Percentiles rank a stretch among this genome's conserved stretches.
Evolutionary conservation across 148 eudicot genomes (phyloP).

Genomic region (Vaccinium vitisidaea): DNA sequence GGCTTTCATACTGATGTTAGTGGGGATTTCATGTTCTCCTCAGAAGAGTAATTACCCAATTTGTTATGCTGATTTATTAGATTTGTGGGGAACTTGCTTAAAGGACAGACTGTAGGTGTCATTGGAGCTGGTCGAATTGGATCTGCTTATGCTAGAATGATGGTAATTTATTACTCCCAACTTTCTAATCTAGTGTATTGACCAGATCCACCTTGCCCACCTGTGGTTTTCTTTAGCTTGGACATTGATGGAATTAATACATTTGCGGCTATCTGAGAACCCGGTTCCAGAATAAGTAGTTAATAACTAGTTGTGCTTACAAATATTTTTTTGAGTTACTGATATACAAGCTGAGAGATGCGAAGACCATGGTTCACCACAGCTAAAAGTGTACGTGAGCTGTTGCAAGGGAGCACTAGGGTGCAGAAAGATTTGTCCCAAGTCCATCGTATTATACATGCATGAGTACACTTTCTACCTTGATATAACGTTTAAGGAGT

Average conservation of each 20-base stretch:
- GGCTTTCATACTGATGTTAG: not conserved
- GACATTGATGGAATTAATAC: not conserved
- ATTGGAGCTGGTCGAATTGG: constrained; percentile 99
- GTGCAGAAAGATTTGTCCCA: not conserved
- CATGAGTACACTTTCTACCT: not conserved
- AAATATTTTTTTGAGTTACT: not conserved
- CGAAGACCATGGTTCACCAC: not conserved
- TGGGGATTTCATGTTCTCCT: not conserved
- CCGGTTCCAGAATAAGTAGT: not conserved
- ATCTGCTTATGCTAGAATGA: constrained; percentile 98
- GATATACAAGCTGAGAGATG: not conserved
- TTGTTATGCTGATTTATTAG: constrained; percentile 28
- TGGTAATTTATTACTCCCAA: constrained; percentile 46
- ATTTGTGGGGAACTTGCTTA: constrained; percentile 97
- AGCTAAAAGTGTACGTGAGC: not conserved
- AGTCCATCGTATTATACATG: not conserved
- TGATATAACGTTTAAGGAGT: not conserved
- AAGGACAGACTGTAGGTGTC: constrained; percentile 97
- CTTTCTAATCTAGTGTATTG: not conserved
- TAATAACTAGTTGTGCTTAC: not conserved
- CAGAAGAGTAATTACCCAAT: not conserved
- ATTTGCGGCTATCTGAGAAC: not conserved
- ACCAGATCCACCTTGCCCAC: not conserved
- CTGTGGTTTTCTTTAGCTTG: not conserved
- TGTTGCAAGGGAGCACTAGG: not conserved